phyloP scores from a whole-genome alignment of 2,329 filamentous ascomycete genomes.

The Monilinia vaccinii-corymbosi region DNA sequence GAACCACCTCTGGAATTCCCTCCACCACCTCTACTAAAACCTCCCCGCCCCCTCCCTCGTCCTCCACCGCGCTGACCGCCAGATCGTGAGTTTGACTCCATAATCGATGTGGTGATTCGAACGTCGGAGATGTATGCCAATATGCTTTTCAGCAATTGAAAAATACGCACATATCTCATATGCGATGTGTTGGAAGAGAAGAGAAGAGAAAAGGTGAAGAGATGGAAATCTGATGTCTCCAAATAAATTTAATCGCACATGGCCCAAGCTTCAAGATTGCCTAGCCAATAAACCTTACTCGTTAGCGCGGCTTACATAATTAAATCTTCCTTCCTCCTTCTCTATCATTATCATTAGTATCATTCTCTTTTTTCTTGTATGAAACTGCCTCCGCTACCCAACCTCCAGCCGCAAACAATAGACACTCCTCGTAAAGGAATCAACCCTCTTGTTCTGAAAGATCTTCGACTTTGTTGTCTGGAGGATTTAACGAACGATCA shows the following conservation, averaged over 20 bases:
- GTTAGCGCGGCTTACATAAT: neutral
- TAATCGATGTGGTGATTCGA: conserved; percentile 10
- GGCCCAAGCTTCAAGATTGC: neutral
- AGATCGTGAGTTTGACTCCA: conserved; percentile 12
- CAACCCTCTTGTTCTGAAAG: neutral
- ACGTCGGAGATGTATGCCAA: neutral
- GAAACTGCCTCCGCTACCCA: neutral
- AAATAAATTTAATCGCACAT: neutral
- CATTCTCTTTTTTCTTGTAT: neutral
- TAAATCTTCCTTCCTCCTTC: neutral
- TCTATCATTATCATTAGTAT: neutral
- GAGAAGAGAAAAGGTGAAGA: neutral
- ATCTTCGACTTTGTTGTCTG: conserved; percentile 1
- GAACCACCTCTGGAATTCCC: conserved; percentile 29
- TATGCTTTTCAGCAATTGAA: neutral
- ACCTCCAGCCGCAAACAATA: neutral
- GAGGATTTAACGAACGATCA: neutral
- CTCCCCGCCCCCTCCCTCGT: conserved; percentile 17
- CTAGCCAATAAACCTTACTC: neutral
- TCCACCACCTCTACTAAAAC: conserved; percentile 27
- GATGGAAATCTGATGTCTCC: neutral
- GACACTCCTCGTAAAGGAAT: neutral
- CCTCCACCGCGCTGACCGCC: conserved; percentile 13
- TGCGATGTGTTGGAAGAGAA: neutral
- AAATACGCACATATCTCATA: neutral